These are phyloP conservation scores for Lasiodiplodia sp. DNA, from an alignment of 2,329 filamentous ascomycete genomes.

Conservation along the genomic window DNA sequence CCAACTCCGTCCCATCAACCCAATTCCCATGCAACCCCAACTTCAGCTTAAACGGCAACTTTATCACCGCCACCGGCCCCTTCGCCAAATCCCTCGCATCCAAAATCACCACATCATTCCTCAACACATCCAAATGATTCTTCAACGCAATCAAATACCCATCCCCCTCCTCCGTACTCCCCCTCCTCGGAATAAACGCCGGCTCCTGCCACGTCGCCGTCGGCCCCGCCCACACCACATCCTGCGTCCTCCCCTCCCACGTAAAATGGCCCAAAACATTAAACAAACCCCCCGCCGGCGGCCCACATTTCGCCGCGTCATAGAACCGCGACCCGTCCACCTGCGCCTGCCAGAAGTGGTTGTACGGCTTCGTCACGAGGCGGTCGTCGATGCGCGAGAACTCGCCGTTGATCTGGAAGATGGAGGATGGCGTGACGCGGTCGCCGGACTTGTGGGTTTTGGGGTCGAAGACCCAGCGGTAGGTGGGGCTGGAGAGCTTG, in stretches of 20 bases:
- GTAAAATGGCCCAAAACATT: constrained; percentile 44
- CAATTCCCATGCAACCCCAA: constrained; percentile 45
- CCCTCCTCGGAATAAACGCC: constrained; percentile 57
- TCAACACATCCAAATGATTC: constrained; percentile 50
- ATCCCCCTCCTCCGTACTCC: constrained; percentile 55
- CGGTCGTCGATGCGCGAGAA: constrained; percentile 57
- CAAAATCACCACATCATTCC: constrained; percentile 52
- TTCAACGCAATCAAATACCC: constrained; percentile 57
- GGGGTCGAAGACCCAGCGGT: constrained; percentile 52
- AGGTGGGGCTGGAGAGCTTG: constrained; percentile 47
- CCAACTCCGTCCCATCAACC: constrained; percentile 41
- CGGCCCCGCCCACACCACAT: constrained; percentile 46
- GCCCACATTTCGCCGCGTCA: constrained; percentile 43
- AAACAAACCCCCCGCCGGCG: constrained; percentile 42
- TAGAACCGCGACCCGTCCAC: constrained; percentile 45
- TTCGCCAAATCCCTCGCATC: constrained; percentile 50
- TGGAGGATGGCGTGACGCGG: constrained; percentile 40
- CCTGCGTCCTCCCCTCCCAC: constrained; percentile 42
- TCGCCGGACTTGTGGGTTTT: constrained; percentile 37
- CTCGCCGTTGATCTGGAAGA: constrained; percentile 51
- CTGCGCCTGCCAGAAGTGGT: constrained; percentile 50
- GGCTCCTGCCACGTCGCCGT: constrained; percentile 61
- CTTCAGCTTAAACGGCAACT: constrained; percentile 48
- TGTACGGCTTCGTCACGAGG: constrained; percentile 49
- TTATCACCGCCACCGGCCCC: constrained; percentile 49